These are phyloP conservation scores for Suillus americanus DNA, from an alignment of 768 basidiomycete species.

Conservation along the genomic window DNA sequence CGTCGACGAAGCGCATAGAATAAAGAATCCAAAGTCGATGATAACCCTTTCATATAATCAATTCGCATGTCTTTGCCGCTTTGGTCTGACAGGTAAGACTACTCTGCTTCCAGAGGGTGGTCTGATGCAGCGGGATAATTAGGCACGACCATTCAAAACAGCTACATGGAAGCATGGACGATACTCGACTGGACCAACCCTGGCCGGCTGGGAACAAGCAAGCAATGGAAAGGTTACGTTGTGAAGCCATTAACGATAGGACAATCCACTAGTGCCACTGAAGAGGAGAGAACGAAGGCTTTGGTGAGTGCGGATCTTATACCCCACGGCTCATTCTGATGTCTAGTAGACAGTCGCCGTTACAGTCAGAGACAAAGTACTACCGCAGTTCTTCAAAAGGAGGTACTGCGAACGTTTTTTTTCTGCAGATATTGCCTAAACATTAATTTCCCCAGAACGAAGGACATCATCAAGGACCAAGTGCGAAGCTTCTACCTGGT, in stretches of 20 bases:
- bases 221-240: slow-evolving; percentile 78
- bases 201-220: slow-evolving; percentile 64
- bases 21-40: slow-evolving; percentile 77
- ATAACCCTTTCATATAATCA: slow-evolving; percentile 69
- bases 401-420: slow-evolving; percentile 42
- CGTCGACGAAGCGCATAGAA: slow-evolving; percentile 88
- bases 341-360: slow-evolving; percentile 52
- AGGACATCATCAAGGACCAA: slow-evolving; percentile 72
- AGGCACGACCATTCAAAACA: slow-evolving; percentile 75
- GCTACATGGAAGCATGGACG: slow-evolving; percentile 89
- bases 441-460: slow-evolving; percentile 48
- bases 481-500: slow-evolving; percentile 29
- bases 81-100: slow-evolving; percentile 74
- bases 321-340: slow-evolving; percentile 3
- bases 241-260: slow-evolving; percentile 65
- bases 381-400: slow-evolving; percentile 84
- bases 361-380: slow-evolving; percentile 60
- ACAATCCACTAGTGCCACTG: slow-evolving; percentile 64
- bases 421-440: background rate
- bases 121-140: slow-evolving; percentile 7
- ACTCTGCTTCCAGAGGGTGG: background rate
- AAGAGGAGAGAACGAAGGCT: slow-evolving; percentile 58
- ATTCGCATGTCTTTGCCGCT: slow-evolving; percentile 66
- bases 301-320: slow-evolving; percentile 35
- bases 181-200: slow-evolving; percentile 93